Conservation (phyloP, 1,284 basidiomycete species). For the Irpex sp. region DNA sequence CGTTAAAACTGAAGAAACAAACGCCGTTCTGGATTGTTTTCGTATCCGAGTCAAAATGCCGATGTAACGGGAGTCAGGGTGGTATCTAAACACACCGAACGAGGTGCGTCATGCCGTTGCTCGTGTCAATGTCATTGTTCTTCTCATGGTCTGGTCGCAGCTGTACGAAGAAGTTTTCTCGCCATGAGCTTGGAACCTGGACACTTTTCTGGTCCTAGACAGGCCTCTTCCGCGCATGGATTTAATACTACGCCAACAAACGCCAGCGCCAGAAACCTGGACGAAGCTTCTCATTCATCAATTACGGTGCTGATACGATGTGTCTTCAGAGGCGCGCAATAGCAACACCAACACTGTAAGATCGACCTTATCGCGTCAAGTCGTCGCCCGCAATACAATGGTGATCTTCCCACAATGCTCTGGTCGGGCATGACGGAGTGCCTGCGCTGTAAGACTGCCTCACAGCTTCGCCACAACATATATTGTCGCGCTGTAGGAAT, state of each 20-base stretch:
- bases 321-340: not conserved
- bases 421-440: not conserved
- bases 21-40: not conserved
- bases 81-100: not conserved
- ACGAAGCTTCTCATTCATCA: not conserved
- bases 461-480: not conserved
- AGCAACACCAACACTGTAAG: not conserved
- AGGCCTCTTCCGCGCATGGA: not conserved
- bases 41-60: not conserved
- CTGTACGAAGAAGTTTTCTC: not conserved
- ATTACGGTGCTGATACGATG: not conserved
- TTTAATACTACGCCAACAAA: not conserved
- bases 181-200: not conserved
- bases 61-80: not conserved
- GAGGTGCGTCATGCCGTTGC: not conserved
- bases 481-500: not conserved
- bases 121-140: not conserved
- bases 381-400: not conserved
- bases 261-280: slow-evolving; percentile 2
- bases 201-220: not conserved
- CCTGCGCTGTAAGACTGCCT: not conserved
- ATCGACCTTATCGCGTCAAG: not conserved
- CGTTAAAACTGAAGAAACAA: not conserved
- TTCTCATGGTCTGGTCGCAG: not conserved
- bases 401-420: not conserved